Base-by-base conservation (phyloP, 306 rosid genomes). In the Begonia masoniana region DNA sequence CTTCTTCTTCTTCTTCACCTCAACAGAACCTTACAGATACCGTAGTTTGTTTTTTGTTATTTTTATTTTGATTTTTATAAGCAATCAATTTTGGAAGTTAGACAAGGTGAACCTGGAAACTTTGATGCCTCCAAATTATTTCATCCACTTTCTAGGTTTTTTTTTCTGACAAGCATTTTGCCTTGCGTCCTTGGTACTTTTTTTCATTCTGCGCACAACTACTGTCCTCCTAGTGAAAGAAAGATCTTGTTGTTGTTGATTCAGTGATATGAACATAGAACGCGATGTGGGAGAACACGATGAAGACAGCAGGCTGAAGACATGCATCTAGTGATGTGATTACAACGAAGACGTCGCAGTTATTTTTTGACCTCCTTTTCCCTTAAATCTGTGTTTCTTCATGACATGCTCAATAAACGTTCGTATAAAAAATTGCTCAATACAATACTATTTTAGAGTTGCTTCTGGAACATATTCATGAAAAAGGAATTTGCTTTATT, bases 171-270 rank as follows among this genome's bases (percentile, higher is more conserved):
- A 1, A 31, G 39, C 24, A n/a, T 19, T 58, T 26, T 41, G 15
- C 14, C 12, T 14, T 10, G 31, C 45, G n/a, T n/a, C 16, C 51
- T 10, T 24, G 42, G 13, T 51, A 59, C 19, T 59, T 10, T 54
- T 43, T 53, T 67, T 62, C 42, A 56, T 67, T 63, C 47, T 9
- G 17, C 2, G 15, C 48, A 46, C 26, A 46, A 58, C 31, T 41
- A n/a, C n/a, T n/a, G n/a, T n/a, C n/a, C n/a, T 47, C 24, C 51
- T 57, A 91, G 99, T 94, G 92, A 62, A 91, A 91, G 80, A 91
- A 86, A 47, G 99, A 81, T 68, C 74, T 91, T 35, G 78, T 43
- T 13, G 80, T 80, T 2, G 74, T 91, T 56, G 96, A 83, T 61
- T 60, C 85, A 57, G 75, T 77, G 78, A 59, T 73, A 76, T 70